Percentiles rank a stretch among this genome's conserved stretches.
Evolutionary conservation across 768 basidiomycete species (phyloP).

Genomic region (Mycena crocata): DNA sequence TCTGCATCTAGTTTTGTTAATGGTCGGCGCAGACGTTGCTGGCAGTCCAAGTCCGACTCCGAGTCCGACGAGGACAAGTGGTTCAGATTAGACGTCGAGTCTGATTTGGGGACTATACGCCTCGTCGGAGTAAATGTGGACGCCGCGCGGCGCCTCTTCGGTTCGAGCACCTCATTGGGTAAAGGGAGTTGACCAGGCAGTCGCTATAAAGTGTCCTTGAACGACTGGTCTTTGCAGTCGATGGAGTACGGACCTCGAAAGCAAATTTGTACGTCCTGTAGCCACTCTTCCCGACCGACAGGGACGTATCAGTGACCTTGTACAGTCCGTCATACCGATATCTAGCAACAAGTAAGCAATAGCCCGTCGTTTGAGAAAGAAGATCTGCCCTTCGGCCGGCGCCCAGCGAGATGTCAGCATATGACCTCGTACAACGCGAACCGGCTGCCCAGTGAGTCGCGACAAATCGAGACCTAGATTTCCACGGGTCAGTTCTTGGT

Average conservation of each 20-base stretch:
- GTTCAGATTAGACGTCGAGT: too few species aligned
- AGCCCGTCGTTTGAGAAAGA: neutral
- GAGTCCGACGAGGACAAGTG: too few species aligned
- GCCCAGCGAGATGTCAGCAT: constrained; percentile 34
- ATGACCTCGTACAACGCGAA: constrained; percentile 49
- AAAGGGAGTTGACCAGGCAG: constrained; percentile 13
- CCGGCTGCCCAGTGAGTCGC: constrained; percentile 40
- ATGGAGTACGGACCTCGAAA: constrained; percentile 31
- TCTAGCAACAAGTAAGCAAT: constrained; percentile 14
- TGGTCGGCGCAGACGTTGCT: too few species aligned
- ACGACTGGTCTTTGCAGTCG: neutral
- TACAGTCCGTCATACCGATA: constrained; percentile 44
- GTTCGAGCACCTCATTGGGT: neutral
- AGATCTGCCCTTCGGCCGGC: constrained; percentile 38
- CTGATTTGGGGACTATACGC: too few species aligned
- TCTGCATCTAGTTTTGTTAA: too few species aligned
- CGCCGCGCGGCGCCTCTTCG: neutral
- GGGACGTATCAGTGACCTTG: constrained; percentile 33
- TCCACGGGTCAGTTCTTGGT: constrained; percentile 39
- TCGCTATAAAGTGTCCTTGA: neutral
- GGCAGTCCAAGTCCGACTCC: too few species aligned
- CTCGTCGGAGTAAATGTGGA: too few species aligned
- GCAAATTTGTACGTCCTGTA: constrained; percentile 39
- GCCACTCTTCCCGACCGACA: constrained; percentile 33
- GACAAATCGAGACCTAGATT: constrained; percentile 44